A percentile compares a stretch with the other conserved stretches of the same genome.
phyloP scores from a whole-genome alignment of 345 rosid species.

The Eucalyptus globulus region DNA sequence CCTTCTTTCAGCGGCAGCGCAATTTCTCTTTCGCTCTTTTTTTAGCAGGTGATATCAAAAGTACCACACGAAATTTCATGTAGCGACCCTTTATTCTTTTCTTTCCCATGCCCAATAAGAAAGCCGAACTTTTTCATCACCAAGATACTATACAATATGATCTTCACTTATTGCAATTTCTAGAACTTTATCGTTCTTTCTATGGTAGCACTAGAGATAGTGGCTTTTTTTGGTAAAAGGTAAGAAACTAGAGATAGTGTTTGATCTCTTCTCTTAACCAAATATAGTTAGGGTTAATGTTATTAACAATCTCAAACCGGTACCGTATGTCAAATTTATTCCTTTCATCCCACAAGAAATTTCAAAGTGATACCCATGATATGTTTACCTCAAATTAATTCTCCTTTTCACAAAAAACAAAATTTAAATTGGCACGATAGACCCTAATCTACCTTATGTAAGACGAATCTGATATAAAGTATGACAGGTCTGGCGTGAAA shows the following conservation, averaged over 20 bases:
- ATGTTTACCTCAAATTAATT: neutral
- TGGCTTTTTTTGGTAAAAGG: neutral
- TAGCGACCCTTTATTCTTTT: neutral
- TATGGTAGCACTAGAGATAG: neutral
- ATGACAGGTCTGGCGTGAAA: neutral
- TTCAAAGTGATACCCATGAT: fast-evolving
- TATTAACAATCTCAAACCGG: neutral
- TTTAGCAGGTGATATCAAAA: neutral
- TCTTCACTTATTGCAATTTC: neutral
- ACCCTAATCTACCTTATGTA: neutral
- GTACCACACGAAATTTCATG: neutral
- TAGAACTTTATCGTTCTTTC: neutral
- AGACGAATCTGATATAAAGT: fast-evolving
- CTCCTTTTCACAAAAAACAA: fast-evolving
- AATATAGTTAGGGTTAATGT: fast-evolving
- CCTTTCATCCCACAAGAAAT: fast-evolving
- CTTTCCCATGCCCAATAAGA: neutral
- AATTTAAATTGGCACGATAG: neutral
- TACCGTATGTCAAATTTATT: neutral
- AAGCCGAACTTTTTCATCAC: neutral
- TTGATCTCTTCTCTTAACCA: neutral
- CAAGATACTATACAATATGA: neutral
- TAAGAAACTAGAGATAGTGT: neutral
- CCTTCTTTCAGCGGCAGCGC: neutral
- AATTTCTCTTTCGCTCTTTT: neutral